Base-by-base conservation (phyloP, 139 green algal species). In the Edaphochlamys debaryana region DNA sequence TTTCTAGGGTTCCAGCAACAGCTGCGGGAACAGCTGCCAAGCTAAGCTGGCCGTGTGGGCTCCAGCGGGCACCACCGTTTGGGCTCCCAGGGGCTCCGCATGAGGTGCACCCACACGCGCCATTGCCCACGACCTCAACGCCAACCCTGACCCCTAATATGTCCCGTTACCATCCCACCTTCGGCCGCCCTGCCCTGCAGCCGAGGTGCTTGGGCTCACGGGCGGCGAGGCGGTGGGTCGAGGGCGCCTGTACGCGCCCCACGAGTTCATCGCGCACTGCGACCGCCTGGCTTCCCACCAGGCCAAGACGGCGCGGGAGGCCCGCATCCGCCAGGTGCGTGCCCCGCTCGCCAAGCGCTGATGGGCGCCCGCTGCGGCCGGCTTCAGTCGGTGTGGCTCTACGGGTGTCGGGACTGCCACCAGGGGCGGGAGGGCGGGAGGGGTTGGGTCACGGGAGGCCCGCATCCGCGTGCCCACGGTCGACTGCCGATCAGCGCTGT, bases 251-350 rank as follows among this genome's bases (percentile, higher is more conserved):
- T 72, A 72, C 60, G 13, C 75, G 41, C 75, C 75, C 38, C 75
- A 81, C 75, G 60, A 81, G 60, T 81, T 81, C 75, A 45, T 81
- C 22, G 38, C 75, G 20, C 60, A 81, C 75, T 71, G 60, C 62
- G 60, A 45, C 23, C 60, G 60, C 0, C 60, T 81, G 20, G 64
- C 75, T 0, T 45, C 29, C 40, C 71, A 60, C 60, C 75, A 81
- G 40, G 60, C 75, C 41, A 34, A 45, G 25, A 29, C 67, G n/a
- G 75, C 75, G 7, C 75, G 75, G 3, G 60, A 62, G 29, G 60
- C 48, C 11, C 60, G 75, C 75, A 81, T 71, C n/a, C n/a, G n/a
- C n/a, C n/a, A n/a, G n/a, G n/a, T n/a, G n/a, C n/a, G n/a, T n/a
- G n/a, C n/a, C n/a, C n/a, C n/a, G n/a, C n/a, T n/a, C n/a, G n/a